These are phyloP conservation scores for Xerocomellus amylosporus DNA, from an alignment of 768 basidiomycete genomes.

Conservation along the genomic window DNA sequence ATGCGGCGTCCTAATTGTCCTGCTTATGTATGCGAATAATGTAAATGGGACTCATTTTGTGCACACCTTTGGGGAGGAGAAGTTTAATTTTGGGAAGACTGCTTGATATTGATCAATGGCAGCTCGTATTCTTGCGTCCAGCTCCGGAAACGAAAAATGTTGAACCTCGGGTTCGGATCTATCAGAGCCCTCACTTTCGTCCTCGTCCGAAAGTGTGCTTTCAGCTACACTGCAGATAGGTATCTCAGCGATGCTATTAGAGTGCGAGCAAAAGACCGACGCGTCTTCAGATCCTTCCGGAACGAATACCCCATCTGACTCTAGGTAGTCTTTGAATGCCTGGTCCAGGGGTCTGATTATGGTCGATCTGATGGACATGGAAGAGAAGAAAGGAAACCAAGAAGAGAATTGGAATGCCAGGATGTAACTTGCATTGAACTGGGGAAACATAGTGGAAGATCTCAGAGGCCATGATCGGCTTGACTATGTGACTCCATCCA, in stretches of 20 bases:
- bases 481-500: constrained; percentile 19
- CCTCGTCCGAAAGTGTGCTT: constrained; percentile 61
- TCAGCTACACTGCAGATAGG: constrained; percentile 42
- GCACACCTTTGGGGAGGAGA: constrained; percentile 85
- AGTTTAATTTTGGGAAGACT: constrained; percentile 95
- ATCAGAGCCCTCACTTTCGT: constrained; percentile 37
- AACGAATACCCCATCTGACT: constrained; percentile 80
- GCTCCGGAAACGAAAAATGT: constrained; percentile 71
- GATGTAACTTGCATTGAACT: constrained; percentile 48
- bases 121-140: constrained; percentile 70
- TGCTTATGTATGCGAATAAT: not conserved
- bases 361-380: constrained; percentile 66
- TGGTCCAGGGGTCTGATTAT: constrained; percentile 65
- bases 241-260: not conserved
- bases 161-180: constrained; percentile 35
- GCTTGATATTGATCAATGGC: constrained; percentile 69
- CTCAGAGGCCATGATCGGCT: not conserved
- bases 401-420: constrained; percentile 78
- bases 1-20: constrained; percentile 75
- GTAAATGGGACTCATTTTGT: not conserved
- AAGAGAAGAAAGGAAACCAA: constrained; percentile 75
- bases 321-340: constrained; percentile 68
- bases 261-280: constrained; percentile 42
- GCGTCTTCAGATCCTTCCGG: constrained; percentile 78
- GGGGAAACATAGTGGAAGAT: constrained; percentile 44